These are phyloP conservation scores for Vicia villosa DNA, from an alignment of 306 rosid genomes.

Conservation along the genomic window DNA sequence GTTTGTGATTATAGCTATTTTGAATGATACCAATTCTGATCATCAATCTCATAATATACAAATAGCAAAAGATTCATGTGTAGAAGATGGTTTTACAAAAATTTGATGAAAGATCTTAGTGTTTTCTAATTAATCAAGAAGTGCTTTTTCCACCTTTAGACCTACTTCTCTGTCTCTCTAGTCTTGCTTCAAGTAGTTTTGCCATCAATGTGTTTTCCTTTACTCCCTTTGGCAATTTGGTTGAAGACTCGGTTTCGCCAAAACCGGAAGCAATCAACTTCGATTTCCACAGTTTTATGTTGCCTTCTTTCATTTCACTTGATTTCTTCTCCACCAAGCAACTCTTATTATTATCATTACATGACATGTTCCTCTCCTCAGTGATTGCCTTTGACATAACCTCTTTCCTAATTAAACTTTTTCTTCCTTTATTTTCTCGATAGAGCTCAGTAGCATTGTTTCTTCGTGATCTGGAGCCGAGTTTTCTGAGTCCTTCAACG, in stretches of 20 bases:
- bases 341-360: conserved; percentile 39
- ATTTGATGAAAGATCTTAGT: conserved; percentile 19
- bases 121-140: conserved; percentile 29
- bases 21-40: not conserved
- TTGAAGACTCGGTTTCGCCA: conserved; percentile 42
- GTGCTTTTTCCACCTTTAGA: conserved; percentile 41
- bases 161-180: conserved; percentile 56
- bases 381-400: conserved; percentile 32
- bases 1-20: conserved; percentile 7
- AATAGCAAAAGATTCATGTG: conserved; percentile 32
- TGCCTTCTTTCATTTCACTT: conserved; percentile 43
- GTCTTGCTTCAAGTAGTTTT: conserved; percentile 80
- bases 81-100: conserved; percentile 41
- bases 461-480: conserved; percentile 26
- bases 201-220: conserved; percentile 81
- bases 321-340: conserved; percentile 39
- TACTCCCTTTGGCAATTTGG: conserved; percentile 61
- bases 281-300: conserved; percentile 52
- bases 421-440: conserved; percentile 34
- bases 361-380: conserved; percentile 34
- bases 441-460: conserved; percentile 12
- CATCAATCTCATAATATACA: not conserved
- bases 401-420: conserved; percentile 32
- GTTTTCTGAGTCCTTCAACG: conserved; percentile 35
- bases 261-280: conserved; percentile 45